These are phyloP conservation scores for Fusarium albidum DNA, from an alignment of 2,329 filamentous ascomycete species.

Conservation along the genomic window DNA sequence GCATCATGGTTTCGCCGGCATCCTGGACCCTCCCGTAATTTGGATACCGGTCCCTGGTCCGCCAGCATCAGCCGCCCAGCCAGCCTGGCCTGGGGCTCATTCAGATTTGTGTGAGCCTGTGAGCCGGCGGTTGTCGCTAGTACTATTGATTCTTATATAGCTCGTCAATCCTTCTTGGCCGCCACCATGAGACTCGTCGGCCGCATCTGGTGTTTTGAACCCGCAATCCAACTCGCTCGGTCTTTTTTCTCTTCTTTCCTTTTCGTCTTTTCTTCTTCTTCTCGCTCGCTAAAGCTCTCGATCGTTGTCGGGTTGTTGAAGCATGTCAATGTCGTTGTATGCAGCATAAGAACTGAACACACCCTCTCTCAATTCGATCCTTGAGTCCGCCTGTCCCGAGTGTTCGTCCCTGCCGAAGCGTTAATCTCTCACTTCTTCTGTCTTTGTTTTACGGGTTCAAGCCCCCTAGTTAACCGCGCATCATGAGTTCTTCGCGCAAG, in stretches of 20 bases:
- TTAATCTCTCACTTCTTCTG: constrained; percentile 1
- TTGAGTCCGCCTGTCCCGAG: constrained; percentile 6
- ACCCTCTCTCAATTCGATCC: constrained; percentile 21
- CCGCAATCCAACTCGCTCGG: constrained; percentile 33
- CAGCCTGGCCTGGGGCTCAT: constrained; percentile 27
- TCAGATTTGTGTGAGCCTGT: no score
- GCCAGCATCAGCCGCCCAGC: constrained; percentile 35
- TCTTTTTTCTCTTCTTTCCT: no score
- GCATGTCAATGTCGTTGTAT: constrained; percentile 32
- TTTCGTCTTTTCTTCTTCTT: no score
- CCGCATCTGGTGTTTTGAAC: constrained; percentile 40
- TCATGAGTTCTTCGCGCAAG: constrained; percentile 56
- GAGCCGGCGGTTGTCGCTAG: constrained; percentile 26
- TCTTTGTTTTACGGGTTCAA: no score
- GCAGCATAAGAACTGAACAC: constrained; percentile 23
- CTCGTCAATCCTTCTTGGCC: constrained; percentile 36
- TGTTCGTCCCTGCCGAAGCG: no score
- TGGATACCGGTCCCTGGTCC: constrained; percentile 43
- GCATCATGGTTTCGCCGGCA: constrained; percentile 49
- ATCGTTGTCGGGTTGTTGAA: constrained; percentile 24
- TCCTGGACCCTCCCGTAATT: constrained; percentile 48
- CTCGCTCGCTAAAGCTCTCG: constrained; percentile 23
- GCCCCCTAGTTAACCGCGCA: constrained; percentile 27
- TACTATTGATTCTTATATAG: constrained; percentile 41
- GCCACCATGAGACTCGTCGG: constrained; percentile 32